Percentiles rank a stretch among this genome's conserved stretches.
Evolutionary conservation across 2,329 filamentous ascomycete species (phyloP).

Genomic region (Mycosphaerella sp.): DNA sequence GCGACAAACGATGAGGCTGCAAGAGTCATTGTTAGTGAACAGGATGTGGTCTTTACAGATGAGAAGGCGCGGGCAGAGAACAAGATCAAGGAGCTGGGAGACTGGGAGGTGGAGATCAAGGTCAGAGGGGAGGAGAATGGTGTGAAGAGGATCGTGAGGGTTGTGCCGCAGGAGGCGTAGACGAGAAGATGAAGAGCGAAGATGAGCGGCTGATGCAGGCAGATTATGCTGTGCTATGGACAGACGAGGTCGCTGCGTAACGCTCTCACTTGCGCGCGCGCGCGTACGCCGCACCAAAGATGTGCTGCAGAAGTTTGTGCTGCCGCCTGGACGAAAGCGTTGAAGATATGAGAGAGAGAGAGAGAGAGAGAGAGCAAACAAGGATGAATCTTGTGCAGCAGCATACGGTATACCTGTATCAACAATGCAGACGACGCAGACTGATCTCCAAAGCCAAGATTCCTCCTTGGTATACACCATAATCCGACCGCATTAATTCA

Average conservation of each 20-base stretch:
- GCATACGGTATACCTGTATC: too few species aligned
- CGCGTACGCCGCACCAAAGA: too few species aligned
- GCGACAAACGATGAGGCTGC: constrained; percentile 48
- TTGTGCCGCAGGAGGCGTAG: constrained; percentile 34
- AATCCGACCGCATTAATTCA: background rate
- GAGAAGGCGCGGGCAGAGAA: constrained; percentile 32
- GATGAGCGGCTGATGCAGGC: too few species aligned
- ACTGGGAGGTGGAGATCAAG: constrained; percentile 47
- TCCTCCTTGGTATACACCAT: background rate
- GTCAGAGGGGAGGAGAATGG: constrained; percentile 42
- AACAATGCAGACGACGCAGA: too few species aligned
- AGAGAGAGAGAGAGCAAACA: too few species aligned
- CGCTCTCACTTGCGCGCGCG: too few species aligned
- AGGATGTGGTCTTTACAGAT: constrained; percentile 47
- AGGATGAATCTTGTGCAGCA: too few species aligned
- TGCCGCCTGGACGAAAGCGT: too few species aligned
- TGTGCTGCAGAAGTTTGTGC: too few species aligned
- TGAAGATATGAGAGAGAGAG: too few species aligned
- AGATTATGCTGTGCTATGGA: too few species aligned
- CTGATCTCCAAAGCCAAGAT: background rate
- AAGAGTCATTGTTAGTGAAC: constrained; percentile 44
- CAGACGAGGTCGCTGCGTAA: too few species aligned
- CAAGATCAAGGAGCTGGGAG: constrained; percentile 47
- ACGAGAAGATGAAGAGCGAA: background rate
- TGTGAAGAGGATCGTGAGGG: constrained; percentile 39